Percentiles rank a stretch among this genome's conserved stretches.
Evolutionary conservation across 2,329 filamentous ascomycete genomes (phyloP).

Genomic region (Epichloe gansuensis): DNA sequence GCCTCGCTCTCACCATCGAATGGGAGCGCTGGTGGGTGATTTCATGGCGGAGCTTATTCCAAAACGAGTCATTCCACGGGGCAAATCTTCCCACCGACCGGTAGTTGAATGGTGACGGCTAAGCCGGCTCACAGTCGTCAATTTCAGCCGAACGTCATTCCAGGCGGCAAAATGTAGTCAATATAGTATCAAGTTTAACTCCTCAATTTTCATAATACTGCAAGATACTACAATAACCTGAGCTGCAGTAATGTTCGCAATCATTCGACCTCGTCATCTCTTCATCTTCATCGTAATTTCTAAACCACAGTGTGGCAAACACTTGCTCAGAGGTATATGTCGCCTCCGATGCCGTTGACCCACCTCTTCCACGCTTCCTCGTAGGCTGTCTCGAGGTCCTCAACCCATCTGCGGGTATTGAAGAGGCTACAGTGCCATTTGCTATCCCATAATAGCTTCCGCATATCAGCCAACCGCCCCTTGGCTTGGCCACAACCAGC

Average conservation of each 20-base stretch:
- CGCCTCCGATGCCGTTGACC: constrained; percentile 76
- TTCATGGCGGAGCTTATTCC: not conserved
- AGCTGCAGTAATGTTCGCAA: not conserved
- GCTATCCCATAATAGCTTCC: constrained; percentile 69
- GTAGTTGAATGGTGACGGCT: no score
- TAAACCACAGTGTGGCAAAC: not conserved
- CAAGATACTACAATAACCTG: not conserved
- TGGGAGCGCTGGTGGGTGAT: no score
- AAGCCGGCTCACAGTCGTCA: no score
- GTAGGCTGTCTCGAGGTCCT: constrained; percentile 80
- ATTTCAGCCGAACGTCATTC: no score
- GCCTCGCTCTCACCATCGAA: no score
- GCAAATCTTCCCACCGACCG: no score
- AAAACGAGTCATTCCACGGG: no score
- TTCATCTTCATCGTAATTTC: not conserved
- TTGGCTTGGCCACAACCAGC: constrained; percentile 38
- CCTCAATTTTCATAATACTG: not conserved
- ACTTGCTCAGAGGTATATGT: constrained; percentile 61
- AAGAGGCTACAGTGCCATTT: constrained; percentile 84
- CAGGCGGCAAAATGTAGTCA: no score
- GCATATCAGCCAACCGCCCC: constrained; percentile 67
- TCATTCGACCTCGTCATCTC: constrained; percentile 2
- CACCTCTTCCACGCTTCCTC: constrained; percentile 79
- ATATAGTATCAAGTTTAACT: no score
- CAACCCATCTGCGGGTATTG: constrained; percentile 82